These are phyloP conservation scores for Termitomyces sp. DNA, from an alignment of 768 basidiomycete species.

Conservation along the genomic window DNA sequence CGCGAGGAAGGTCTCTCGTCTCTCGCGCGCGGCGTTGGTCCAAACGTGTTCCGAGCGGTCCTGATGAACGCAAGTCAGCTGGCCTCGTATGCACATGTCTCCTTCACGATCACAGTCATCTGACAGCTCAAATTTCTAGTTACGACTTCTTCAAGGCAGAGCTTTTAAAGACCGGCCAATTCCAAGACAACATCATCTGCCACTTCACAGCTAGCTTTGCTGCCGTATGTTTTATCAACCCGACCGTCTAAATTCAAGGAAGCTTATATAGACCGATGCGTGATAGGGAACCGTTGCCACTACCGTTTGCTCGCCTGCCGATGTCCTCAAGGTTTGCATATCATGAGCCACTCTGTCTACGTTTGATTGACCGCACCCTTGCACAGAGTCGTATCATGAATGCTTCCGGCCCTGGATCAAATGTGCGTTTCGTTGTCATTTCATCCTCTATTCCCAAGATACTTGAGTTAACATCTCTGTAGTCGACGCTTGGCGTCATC, in stretches of 20 bases:
- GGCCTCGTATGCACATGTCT: slow-evolving; percentile 60
- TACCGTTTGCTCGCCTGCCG: slow-evolving; percentile 85
- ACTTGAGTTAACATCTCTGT: not conserved
- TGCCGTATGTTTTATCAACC: slow-evolving; percentile 50
- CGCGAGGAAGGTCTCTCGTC: slow-evolving; percentile 81
- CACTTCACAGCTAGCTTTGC: slow-evolving; percentile 88
- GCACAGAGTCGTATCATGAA: slow-evolving; percentile 81
- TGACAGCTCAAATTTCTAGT: slow-evolving; percentile 30
- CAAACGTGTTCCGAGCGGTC: slow-evolving; percentile 83
- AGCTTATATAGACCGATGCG: not conserved
- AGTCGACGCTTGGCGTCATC: slow-evolving; percentile 76
- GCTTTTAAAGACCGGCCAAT: slow-evolving; percentile 65
- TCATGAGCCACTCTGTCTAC: not conserved
- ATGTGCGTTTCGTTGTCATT: slow-evolving; percentile 38
- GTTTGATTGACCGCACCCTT: not conserved
- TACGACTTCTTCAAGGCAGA: slow-evolving; percentile 93
- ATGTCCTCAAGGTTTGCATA: slow-evolving; percentile 68
- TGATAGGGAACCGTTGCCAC: slow-evolving; percentile 81
- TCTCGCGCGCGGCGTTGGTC: slow-evolving; percentile 71
- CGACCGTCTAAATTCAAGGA: not conserved
- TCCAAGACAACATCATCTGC: slow-evolving; percentile 77
- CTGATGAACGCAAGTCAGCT: slow-evolving; percentile 93
- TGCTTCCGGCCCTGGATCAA: slow-evolving; percentile 78
- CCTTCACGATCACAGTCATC: not conserved
- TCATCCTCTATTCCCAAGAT: too few species aligned